Conservation (phyloP, 2,329 filamentous ascomycete genomes). For the Tolypocladium sp. region DNA sequence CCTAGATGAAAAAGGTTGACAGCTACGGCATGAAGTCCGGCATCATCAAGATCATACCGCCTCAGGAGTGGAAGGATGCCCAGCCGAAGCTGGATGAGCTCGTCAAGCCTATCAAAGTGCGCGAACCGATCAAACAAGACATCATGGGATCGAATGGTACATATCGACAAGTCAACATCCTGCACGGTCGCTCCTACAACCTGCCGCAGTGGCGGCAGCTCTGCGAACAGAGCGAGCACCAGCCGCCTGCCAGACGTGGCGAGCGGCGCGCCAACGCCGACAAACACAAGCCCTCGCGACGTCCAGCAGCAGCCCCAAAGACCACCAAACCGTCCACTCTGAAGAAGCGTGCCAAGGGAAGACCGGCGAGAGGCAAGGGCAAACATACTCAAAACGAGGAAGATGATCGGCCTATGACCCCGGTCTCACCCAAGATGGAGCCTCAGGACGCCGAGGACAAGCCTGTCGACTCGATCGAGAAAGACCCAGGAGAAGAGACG, state of each 20-base stretch:
- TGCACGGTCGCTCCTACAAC: slow-evolving; percentile 94
- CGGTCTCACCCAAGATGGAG: slow-evolving; percentile 42
- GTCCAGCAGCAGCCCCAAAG: slow-evolving; percentile 25
- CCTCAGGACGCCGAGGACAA: slow-evolving; percentile 17
- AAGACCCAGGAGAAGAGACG: slow-evolving; percentile 34
- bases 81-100: slow-evolving; percentile 73
- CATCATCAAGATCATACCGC: slow-evolving; percentile 92
- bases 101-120: slow-evolving; percentile 85
- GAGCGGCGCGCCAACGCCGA: slow-evolving; percentile 60
- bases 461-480: slow-evolving; percentile 39
- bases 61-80: slow-evolving; percentile 81
- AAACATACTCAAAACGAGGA: slow-evolving; percentile 29
- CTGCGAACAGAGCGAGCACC: slow-evolving; percentile 91
- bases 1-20: slow-evolving; percentile 71
- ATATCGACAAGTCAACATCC: slow-evolving; percentile 93
- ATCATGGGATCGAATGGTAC: slow-evolving; percentile 94
- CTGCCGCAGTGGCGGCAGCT: slow-evolving; percentile 91
- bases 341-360: slow-evolving; percentile 31
- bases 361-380: slow-evolving; percentile 26
- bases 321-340: slow-evolving; percentile 20
- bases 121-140: slow-evolving; percentile 96
- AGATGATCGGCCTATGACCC: slow-evolving; percentile 49
- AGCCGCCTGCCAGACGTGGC: slow-evolving; percentile 84
- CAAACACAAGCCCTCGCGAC: slow-evolving; percentile 34
- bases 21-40: slow-evolving; percentile 95